phyloP scores from a whole-genome alignment of 164 flowering plant species.

The Litsea cubeba region DNA sequence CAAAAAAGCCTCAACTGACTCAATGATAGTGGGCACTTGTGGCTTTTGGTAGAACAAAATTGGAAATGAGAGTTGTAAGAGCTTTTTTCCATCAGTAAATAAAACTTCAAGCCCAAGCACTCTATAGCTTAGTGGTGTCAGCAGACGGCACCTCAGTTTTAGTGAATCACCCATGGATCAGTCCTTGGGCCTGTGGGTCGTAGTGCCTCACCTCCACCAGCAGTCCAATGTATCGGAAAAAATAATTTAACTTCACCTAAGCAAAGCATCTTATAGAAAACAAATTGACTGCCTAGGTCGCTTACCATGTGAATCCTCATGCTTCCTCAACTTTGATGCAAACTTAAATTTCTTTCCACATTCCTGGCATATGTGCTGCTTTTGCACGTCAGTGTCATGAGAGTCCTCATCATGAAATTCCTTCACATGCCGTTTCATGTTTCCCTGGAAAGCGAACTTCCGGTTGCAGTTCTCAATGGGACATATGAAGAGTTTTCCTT shows the following conservation, averaged over 20 bases:
- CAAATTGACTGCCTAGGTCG: conserved; percentile 2
- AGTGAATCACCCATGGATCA: background rate
- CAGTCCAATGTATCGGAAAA: too few species aligned
- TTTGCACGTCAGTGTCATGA: conserved; percentile 13
- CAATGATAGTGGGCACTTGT: too few species aligned
- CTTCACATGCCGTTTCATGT: conserved; percentile 62
- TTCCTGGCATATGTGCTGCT: conserved; percentile 55
- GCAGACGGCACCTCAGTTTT: background rate
- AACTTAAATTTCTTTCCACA: conserved; percentile 59
- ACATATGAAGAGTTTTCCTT: conserved; percentile 68
- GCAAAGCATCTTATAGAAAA: background rate
- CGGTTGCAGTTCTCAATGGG: conserved; percentile 48
- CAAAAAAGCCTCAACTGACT: too few species aligned
- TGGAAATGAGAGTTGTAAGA: background rate
- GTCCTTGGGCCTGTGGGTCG: too few species aligned
- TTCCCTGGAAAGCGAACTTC: conserved; percentile 50
- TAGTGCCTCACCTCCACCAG: too few species aligned
- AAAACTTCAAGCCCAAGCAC: background rate
- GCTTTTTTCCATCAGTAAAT: background rate
- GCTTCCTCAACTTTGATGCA: conserved; percentile 59
- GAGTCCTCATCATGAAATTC: conserved; percentile 46
- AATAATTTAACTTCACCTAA: background rate
- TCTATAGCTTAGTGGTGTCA: background rate
- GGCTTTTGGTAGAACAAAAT: too few species aligned
- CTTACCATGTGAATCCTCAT: conserved; percentile 82